Evolutionary conservation across 306 rosid species (phyloP).

Genomic region (Gastrolobium bilobum): DNA sequence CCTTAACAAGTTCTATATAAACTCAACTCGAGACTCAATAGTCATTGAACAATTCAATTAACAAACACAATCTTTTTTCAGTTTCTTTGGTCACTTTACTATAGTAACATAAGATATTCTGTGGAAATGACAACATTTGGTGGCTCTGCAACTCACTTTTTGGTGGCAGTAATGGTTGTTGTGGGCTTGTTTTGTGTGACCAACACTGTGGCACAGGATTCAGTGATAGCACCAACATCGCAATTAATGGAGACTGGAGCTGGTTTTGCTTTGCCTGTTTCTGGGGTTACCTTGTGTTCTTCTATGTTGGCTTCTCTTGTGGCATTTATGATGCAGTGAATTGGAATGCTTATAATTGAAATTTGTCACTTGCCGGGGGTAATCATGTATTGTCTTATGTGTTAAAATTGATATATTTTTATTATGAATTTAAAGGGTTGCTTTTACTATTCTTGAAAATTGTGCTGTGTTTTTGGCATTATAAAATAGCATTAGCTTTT

Average conservation of each 20-base stretch:
- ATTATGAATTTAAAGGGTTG: constrained; percentile 18
- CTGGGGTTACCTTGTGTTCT: constrained; percentile 48
- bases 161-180: constrained; percentile 45
- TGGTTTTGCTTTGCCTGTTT: constrained; percentile 56
- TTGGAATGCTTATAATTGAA: constrained; percentile 28
- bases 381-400: constrained; percentile 40
- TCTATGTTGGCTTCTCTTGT: constrained; percentile 61
- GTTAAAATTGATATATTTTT: background rate
- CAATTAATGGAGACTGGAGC: constrained; percentile 59
- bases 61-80: constrained; percentile 25
- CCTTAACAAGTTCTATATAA: constrained; percentile 55
- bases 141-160: constrained; percentile 25
- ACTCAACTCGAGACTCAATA: constrained; percentile 42
- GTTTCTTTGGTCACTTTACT: constrained; percentile 12
- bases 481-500: constrained; percentile 35
- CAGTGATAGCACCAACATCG: constrained; percentile 59
- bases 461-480: constrained; percentile 19
- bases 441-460: constrained; percentile 26
- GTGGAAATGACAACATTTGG: constrained; percentile 58
- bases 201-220: constrained; percentile 52
- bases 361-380: constrained; percentile 38
- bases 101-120: constrained; percentile 24
- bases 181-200: constrained; percentile 49
- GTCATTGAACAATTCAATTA: constrained; percentile 37
- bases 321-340: constrained; percentile 51